Base-by-base conservation (phyloP, 306 rosid genomes). In the Vigna hirtella region DNA sequence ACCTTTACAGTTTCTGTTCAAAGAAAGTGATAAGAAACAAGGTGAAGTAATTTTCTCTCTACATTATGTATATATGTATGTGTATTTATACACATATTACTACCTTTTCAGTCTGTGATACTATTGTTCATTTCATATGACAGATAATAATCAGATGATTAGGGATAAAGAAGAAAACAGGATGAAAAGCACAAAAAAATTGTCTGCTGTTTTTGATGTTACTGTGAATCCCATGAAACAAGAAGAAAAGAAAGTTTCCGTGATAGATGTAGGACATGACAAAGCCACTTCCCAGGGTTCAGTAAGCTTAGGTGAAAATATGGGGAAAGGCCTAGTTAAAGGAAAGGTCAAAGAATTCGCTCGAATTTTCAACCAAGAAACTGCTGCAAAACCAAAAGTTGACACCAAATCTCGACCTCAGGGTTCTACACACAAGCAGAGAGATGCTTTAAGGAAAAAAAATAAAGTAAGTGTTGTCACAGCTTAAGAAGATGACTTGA, bases 321-420 rank as follows among this genome's bases (percentile, higher is more conserved):
- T 64, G 63, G 90, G 87, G 47, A 86, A 87, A 79, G 85, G 81
- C 78, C 79, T 55, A 70, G 91, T 55, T 17, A 86, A 80, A 77
- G 98, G 96, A 72, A 91, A 81, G 76, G 95, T 96, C 61, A 88
- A 85, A 76, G 99, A 91, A 49, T 91, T 96, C 32, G 93, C 90
- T 55, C 91, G 87, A 83, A 84, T 93, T 73, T 96, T 96, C 91
- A 87, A 83, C 93, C 93, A 90, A 79, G 97, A 89, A 56, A 49
- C 84, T 66, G 59, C 73, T 9, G 65, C 86, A 45, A 86, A 86
- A 70, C 83, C 89, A 71, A 73, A 55, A 70, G 83, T 71, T 51
- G 83, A 76, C 34, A 12, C 66, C 40, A 78, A 77, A 66, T 85
- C 85, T 56, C 90, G 79, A 59, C 72, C 72, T 53, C 86, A 28